Percentiles rank a stretch among this genome's conserved stretches.
Conservation (phyloP, 768 basidiomycete species). For the Hypholoma fasciculare region DNA sequence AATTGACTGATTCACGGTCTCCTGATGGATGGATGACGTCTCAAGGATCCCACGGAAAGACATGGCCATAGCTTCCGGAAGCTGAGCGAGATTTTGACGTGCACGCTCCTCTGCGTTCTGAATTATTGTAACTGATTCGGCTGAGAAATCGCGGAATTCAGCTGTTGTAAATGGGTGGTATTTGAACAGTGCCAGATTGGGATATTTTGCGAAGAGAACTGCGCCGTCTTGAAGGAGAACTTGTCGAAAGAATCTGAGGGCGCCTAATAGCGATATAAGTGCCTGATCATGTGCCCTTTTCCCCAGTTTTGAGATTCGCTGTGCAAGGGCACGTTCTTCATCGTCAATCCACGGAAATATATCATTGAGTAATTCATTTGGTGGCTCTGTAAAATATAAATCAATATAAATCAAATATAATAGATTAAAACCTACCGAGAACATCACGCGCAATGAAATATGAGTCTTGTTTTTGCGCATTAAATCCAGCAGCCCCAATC, state of each 20-base stretch:
- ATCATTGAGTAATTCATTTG: slow-evolving; percentile 7
- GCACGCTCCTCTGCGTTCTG: not conserved
- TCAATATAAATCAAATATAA: not conserved
- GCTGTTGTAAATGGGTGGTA: slow-evolving; percentile 3
- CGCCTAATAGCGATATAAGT: slow-evolving; percentile 21
- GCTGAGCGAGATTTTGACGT: not conserved
- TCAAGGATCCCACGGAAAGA: not conserved
- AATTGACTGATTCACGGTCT: not conserved
- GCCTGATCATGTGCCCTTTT: slow-evolving; percentile 22
- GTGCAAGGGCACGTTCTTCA: slow-evolving; percentile 11
- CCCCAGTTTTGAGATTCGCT: not conserved
- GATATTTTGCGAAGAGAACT: slow-evolving; percentile 21
- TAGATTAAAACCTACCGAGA: slow-evolving; percentile 19
- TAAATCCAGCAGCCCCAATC: slow-evolving; percentile 29
- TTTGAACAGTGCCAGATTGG: slow-evolving; percentile 19
- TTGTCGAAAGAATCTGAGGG: slow-evolving; percentile 21
- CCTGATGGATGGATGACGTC: not conserved
- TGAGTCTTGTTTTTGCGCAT: slow-evolving; percentile 22
- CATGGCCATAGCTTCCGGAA: not conserved
- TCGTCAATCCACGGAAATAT: slow-evolving; percentile 30
- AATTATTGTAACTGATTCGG: not conserved
- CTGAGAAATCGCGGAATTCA: slow-evolving; percentile 1
- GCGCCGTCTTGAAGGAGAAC: slow-evolving; percentile 36
- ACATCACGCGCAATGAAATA: slow-evolving; percentile 20
- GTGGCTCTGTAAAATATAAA: slow-evolving; percentile 19